phyloP scores from a whole-genome alignment of 352 stramenopile genomes.

The Pythium aphanidermatum region DNA sequence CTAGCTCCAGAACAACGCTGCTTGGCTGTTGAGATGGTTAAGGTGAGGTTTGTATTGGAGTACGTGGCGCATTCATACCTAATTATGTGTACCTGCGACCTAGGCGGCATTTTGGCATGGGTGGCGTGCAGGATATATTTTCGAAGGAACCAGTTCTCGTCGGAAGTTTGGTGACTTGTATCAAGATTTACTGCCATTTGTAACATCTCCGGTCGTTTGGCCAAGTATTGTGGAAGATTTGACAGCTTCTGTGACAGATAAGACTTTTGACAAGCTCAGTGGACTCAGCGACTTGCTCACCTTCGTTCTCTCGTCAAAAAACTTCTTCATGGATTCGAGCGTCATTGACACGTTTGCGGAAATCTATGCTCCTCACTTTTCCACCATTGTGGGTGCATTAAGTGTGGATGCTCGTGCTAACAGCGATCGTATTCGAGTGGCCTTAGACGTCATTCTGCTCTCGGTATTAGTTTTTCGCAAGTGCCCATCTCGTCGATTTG shows the following conservation, averaged over 20 bases:
- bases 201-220: no score
- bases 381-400: no score
- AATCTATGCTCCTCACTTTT: constrained; percentile 30
- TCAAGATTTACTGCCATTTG: no score
- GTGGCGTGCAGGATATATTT: no score
- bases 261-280: constrained; percentile 21
- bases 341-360: constrained; percentile 49
- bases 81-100: no score
- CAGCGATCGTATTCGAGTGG: constrained; percentile 27
- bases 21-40: constrained; percentile 26
- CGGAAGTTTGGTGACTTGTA: no score
- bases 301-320: constrained; percentile 28
- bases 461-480: constrained; percentile 36
- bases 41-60: constrained; percentile 19
- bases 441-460: constrained; percentile 37
- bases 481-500: no score
- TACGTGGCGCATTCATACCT: no score
- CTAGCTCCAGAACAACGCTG: constrained; percentile 17
- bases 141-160: no score
- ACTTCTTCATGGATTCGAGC: constrained; percentile 24
- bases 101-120: no score
- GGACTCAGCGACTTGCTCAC: constrained; percentile 32
- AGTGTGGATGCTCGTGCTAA: no score
- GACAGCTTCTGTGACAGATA: not conserved
- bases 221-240: no score